phyloP scores from a whole-genome alignment of 2,329 filamentous ascomycete genomes.

The Bertia moriformis region DNA sequence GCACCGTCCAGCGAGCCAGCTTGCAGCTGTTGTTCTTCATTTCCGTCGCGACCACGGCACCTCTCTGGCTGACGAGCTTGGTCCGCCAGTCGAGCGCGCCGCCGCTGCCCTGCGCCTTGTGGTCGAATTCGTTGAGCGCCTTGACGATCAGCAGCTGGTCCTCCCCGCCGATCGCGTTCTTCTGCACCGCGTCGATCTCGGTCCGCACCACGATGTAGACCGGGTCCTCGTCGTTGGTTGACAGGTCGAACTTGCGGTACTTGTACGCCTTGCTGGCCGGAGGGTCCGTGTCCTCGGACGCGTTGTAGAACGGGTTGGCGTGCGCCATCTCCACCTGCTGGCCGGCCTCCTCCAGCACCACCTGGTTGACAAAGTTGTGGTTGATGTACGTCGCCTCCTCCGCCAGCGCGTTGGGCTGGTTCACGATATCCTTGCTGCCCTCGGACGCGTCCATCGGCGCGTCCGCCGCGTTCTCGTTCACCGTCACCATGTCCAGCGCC shows the following conservation, averaged over 20 bases:
- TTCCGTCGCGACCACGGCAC: slow-evolving; percentile 93
- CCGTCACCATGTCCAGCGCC: slow-evolving; percentile 88
- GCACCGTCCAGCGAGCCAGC: slow-evolving; percentile 91
- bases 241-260: slow-evolving; percentile 93
- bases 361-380: slow-evolving; percentile 97
- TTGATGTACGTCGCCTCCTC: slow-evolving; percentile 99
- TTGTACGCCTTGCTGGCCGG: slow-evolving; percentile 95
- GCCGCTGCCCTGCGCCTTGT: slow-evolving; percentile 88
- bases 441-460: slow-evolving; percentile 83
- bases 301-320: slow-evolving; percentile 95
- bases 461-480: slow-evolving; percentile 97
- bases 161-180: slow-evolving; percentile 83
- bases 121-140: slow-evolving; percentile 97
- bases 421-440: slow-evolving; percentile 84
- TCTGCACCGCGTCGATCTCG: slow-evolving; percentile 87
- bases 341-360: slow-evolving; percentile 77
- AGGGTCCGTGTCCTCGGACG: slow-evolving; percentile 80
- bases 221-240: slow-evolving; percentile 84
- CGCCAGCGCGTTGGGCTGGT: slow-evolving; percentile 82
- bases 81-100: slow-evolving; percentile 93
- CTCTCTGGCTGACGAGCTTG: slow-evolving; percentile 85
- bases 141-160: slow-evolving; percentile 87
- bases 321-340: slow-evolving; percentile 72
- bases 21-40: slow-evolving; percentile 99
- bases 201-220: slow-evolving; percentile 86